A percentile compares a stretch with the other conserved stretches of the same genome.
Evolutionary conservation across 176 grass and related monocot species (phyloP).

Genomic region (Bothriochloa decipiens): DNA sequence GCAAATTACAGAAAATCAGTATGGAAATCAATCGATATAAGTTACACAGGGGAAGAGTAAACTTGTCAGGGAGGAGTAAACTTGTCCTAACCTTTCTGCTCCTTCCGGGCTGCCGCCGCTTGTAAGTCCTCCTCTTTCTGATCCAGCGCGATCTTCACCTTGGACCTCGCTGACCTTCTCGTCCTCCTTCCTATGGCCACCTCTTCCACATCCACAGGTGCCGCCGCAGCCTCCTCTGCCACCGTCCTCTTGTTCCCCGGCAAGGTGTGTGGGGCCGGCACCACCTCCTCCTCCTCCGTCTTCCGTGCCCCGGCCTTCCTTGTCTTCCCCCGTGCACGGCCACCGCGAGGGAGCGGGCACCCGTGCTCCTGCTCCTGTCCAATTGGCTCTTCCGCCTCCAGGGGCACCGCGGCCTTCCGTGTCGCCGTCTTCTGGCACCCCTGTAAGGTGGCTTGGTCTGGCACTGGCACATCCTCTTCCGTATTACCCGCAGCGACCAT

Average conservation of each 20-base stretch:
- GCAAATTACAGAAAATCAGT: not conserved
- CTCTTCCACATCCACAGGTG: not conserved
- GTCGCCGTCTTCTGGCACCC: constrained; percentile 13
- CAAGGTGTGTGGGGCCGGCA: constrained; percentile 28
- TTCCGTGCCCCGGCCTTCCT: constrained; percentile 7
- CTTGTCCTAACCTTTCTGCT: constrained; percentile 43
- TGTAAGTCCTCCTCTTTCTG: not conserved
- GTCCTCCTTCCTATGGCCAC: constrained; percentile 25
- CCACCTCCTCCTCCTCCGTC: constrained; percentile 1
- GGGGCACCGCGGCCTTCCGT: not conserved
- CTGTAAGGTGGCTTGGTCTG: constrained; percentile 5
- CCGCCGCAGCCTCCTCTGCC: not conserved
- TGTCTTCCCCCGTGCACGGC: constrained; percentile 20
- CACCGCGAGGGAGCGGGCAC: constrained; percentile 35
- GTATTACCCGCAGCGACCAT: not conserved
- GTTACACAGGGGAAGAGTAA: not conserved
- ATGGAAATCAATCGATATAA: not conserved
- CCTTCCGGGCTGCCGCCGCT: not conserved
- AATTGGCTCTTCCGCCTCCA: not conserved
- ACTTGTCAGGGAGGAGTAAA: too few relatives aligned
- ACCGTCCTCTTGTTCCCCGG: constrained; percentile 41
- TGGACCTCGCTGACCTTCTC: constrained; percentile 38
- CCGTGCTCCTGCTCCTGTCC: constrained; percentile 1
- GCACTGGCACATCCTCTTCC: constrained; percentile 14
- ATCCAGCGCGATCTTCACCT: constrained; percentile 15